These are phyloP conservation scores for Parathielavia appendiculata DNA, from an alignment of 495 filamentous ascomycete species.

Conservation along the genomic window DNA sequence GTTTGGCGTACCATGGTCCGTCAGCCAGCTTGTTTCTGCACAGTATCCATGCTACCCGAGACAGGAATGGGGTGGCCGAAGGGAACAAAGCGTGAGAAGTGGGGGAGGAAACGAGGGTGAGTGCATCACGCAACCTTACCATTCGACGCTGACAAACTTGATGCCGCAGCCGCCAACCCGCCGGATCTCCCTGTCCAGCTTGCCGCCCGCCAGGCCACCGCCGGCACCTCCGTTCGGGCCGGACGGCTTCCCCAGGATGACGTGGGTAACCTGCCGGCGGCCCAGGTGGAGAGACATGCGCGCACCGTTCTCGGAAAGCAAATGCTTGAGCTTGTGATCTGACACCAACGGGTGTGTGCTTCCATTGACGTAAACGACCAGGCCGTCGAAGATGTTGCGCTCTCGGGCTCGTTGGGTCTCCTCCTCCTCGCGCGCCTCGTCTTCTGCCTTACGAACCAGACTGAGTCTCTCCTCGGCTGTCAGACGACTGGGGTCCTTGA, in stretches of 20 bases:
- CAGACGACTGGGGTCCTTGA: background rate
- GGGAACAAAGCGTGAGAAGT: background rate
- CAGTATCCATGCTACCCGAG: slow-evolving; percentile 18
- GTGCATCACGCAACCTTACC: slow-evolving; percentile 47
- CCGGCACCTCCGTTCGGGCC: slow-evolving; percentile 51
- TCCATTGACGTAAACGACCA: slow-evolving; percentile 83
- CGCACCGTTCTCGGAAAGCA: slow-evolving; percentile 70
- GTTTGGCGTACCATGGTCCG: slow-evolving; percentile 4
- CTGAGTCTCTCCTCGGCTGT: slow-evolving; percentile 32
- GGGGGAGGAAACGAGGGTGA: slow-evolving; percentile 14
- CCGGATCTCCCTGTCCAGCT: slow-evolving; percentile 76
- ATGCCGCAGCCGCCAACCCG: slow-evolving; percentile 58
- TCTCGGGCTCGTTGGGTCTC: slow-evolving; percentile 23
- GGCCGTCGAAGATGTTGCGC: slow-evolving; percentile 55
- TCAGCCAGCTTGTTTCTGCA: slow-evolving; percentile 13
- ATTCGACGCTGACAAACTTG: slow-evolving; percentile 80
- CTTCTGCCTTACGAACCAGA: slow-evolving; percentile 33
- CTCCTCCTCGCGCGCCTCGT: slow-evolving; percentile 27
- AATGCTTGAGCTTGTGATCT: slow-evolving; percentile 78
- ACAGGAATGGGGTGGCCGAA: slow-evolving; percentile 8
- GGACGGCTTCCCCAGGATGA: slow-evolving; percentile 65
- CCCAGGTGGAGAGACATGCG: slow-evolving; percentile 60
- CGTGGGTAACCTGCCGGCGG: slow-evolving; percentile 73
- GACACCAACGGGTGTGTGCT: slow-evolving; percentile 74
- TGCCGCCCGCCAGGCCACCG: slow-evolving; percentile 72